Percentiles rank a stretch among this genome's conserved stretches.
Conservation (phyloP, 2,329 filamentous ascomycete genomes). For the Epichloe hybrida region DNA sequence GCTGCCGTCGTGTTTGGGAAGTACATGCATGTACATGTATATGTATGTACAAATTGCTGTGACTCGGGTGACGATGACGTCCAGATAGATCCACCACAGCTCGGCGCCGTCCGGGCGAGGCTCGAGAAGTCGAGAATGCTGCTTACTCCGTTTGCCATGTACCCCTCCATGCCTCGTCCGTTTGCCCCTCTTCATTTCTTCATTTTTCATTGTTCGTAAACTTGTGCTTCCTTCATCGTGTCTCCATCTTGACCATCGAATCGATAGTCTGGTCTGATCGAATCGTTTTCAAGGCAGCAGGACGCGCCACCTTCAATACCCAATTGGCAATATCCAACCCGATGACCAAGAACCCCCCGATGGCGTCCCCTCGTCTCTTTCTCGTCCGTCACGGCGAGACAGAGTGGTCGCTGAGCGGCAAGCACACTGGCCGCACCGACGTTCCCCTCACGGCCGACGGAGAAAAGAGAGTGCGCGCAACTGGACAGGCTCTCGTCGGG, state of each 20-base stretch:
- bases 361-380: constrained; percentile 57
- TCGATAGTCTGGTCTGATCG: too few relatives aligned
- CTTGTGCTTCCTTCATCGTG: too few relatives aligned
- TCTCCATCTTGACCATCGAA: too few relatives aligned
- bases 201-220: too few relatives aligned
- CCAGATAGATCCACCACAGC: neutral
- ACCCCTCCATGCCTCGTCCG: neutral
- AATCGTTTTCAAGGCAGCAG: too few relatives aligned
- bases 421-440: constrained; percentile 76
- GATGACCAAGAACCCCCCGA: neutral
- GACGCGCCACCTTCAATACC: neutral
- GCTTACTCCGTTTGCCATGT: neutral
- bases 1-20: neutral
- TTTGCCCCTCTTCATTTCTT: neutral
- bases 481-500: constrained; percentile 73
- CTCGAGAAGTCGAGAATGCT: neutral
- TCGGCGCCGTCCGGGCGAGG: neutral
- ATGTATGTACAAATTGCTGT: neutral
- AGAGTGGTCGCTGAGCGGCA: constrained; percentile 81
- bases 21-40: neutral
- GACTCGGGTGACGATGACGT: neutral
- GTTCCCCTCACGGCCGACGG: constrained; percentile 74
- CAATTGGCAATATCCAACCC: too few relatives aligned
- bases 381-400: constrained; percentile 86
- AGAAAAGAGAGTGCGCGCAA: constrained; percentile 60